phyloP scores from a whole-genome alignment of 2,329 filamentous ascomycete species.

The Aspergillus floridensis region DNA sequence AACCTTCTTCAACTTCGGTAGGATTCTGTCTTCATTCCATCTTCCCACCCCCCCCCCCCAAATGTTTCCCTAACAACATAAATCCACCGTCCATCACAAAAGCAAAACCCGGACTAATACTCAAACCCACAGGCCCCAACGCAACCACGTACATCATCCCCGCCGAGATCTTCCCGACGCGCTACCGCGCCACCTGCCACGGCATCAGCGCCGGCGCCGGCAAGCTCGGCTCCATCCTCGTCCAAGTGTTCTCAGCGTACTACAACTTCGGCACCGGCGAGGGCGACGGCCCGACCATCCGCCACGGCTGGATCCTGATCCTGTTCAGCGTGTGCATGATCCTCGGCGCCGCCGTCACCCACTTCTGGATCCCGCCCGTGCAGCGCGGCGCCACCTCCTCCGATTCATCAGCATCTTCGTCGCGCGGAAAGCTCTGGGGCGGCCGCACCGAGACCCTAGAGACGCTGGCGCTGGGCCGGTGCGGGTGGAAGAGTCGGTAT shows the following conservation, averaged over 20 bases:
- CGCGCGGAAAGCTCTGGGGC: constrained; percentile 30
- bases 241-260: constrained; percentile 42
- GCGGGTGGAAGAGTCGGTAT: constrained; percentile 38
- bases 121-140: constrained; percentile 30
- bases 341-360: constrained; percentile 40
- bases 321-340: constrained; percentile 45
- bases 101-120: background rate
- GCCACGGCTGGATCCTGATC: constrained; percentile 41
- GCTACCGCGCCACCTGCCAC: constrained; percentile 54
- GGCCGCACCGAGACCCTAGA: constrained; percentile 41
- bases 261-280: constrained; percentile 39
- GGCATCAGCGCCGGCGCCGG: constrained; percentile 54
- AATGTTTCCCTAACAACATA: too few relatives aligned
- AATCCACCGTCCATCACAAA: background rate
- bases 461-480: constrained; percentile 38
- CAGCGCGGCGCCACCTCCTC: constrained; percentile 22
- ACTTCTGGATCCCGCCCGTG: constrained; percentile 42
- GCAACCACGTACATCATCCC: constrained; percentile 49
- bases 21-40: background rate
- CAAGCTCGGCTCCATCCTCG: constrained; percentile 51
- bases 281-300: constrained; percentile 31
- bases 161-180: constrained; percentile 57
- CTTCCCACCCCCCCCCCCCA: too few relatives aligned
- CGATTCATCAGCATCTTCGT: constrained; percentile 1
- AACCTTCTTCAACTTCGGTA: constrained; percentile 50